phyloP scores from a whole-genome alignment of 2,329 filamentous ascomycete species.

The Fusarium tupiense region DNA sequence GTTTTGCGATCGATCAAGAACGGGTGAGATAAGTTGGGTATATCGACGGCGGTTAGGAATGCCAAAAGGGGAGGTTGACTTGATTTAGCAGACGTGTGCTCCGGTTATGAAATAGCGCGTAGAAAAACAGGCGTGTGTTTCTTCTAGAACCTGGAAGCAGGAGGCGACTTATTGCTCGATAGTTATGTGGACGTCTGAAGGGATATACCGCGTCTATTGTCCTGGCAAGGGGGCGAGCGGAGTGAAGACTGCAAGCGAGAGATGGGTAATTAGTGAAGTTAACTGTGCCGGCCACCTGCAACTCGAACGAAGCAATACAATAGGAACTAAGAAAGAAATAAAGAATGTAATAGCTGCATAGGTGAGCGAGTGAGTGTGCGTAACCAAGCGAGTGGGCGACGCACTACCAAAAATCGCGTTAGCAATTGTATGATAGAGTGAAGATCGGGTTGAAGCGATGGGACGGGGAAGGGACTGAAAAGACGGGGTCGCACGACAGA shows the following conservation, averaged over 20 bases:
- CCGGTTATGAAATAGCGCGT: constrained; percentile 6
- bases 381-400: constrained; percentile 39
- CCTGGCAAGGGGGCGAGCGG: constrained; percentile 28
- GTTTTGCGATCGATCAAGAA: constrained; percentile 2
- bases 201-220: constrained; percentile 25
- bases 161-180: constrained; percentile 1
- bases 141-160: not conserved
- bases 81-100: not conserved
- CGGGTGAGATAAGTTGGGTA: constrained; percentile 11
- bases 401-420: constrained; percentile 37
- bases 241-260: constrained; percentile 25
- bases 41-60: constrained; percentile 25
- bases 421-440: constrained; percentile 32
- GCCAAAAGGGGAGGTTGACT: constrained; percentile 13
- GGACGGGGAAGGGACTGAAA: constrained; percentile 29
- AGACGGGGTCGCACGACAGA: constrained; percentile 36
- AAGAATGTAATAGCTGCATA: constrained; percentile 28
- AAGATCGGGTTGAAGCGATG: constrained; percentile 31
- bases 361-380: constrained; percentile 31
- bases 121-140: constrained; percentile 6
- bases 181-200: constrained; percentile 6
- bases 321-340: constrained; percentile 18
- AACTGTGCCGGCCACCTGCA: not conserved
- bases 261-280: constrained; percentile 25
- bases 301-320: constrained; percentile 12